phyloP scores from a whole-genome alignment of 2,329 filamentous ascomycete species.

The Nemania abortiva region DNA sequence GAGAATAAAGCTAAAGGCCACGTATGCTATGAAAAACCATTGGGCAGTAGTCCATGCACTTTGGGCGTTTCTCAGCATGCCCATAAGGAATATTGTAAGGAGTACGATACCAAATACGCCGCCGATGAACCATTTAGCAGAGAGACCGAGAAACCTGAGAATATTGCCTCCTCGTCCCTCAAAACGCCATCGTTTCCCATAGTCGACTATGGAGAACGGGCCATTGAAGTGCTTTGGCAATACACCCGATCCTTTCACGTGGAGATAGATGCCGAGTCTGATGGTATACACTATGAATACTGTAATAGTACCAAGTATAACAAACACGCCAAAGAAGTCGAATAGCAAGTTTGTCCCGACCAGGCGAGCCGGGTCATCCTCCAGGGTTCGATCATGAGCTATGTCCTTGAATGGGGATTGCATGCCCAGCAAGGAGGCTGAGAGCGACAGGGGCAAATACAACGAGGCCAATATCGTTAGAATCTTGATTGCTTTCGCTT shows the following conservation, averaged over 20 bases:
- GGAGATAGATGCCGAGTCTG: neutral
- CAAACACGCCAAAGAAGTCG: conserved; percentile 19
- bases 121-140: conserved; percentile 3
- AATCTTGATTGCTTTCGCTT: conserved; percentile 20
- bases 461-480: conserved; percentile 17
- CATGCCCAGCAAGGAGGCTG: conserved; percentile 18
- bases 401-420: conserved; percentile 17
- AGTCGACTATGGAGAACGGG: conserved; percentile 20
- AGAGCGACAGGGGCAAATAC: conserved; percentile 19
- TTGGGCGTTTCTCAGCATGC: conserved; percentile 19
- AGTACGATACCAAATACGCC: conserved; percentile 11
- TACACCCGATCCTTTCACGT: neutral
- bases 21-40: neutral
- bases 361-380: conserved; percentile 9
- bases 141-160: neutral
- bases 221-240: conserved; percentile 10
- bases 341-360: conserved; percentile 19
- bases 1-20: no score
- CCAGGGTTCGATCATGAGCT: conserved; percentile 6
- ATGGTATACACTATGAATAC: conserved; percentile 18
- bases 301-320: conserved; percentile 4
- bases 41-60: conserved; percentile 1
- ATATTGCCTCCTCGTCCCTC: neutral
- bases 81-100: conserved; percentile 15
- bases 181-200: conserved; percentile 18